Conservation (phyloP, 495 filamentous ascomycete species). For the Cenococcum geophilum region DNA sequence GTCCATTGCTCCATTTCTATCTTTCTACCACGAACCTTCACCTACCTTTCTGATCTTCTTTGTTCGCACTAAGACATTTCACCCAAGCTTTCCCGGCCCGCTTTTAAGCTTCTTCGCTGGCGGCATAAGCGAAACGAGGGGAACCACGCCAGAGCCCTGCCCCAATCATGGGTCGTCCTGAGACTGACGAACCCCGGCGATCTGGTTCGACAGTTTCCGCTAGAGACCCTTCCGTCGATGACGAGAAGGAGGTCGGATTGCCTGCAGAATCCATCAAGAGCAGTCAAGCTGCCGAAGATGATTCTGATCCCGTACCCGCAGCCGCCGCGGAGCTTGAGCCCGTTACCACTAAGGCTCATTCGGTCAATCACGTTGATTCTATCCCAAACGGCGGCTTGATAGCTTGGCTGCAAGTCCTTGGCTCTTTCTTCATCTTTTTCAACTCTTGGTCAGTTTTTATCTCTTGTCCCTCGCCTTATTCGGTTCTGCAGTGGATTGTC, state of each 20-base stretch:
- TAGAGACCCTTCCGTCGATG: neutral
- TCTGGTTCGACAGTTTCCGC: neutral
- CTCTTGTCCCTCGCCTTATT: neutral
- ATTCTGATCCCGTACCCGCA: neutral
- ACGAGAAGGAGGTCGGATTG: neutral
- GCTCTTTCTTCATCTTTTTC: slow-evolving; percentile 49
- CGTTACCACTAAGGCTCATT: slow-evolving; percentile 24
- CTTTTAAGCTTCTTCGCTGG: too few species aligned
- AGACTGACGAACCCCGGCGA: neutral
- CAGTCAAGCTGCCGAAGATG: neutral
- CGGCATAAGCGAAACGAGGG: too few species aligned
- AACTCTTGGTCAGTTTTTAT: slow-evolving; percentile 46
- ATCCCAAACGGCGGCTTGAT: slow-evolving; percentile 45
- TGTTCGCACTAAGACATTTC: too few species aligned
- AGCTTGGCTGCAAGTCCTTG: slow-evolving; percentile 50
- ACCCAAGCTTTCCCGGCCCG: too few species aligned
- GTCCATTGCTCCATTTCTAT: too few species aligned
- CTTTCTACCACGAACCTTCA: too few species aligned
- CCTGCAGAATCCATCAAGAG: neutral
- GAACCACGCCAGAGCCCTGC: neutral
- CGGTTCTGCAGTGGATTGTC: neutral
- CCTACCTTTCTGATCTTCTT: too few species aligned
- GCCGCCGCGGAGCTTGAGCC: slow-evolving; percentile 21
- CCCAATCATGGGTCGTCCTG: neutral
- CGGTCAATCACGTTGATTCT: slow-evolving; percentile 32